Base-by-base conservation (phyloP, 805 yeast species). In the Sugiyamaella floridensis region DNA sequence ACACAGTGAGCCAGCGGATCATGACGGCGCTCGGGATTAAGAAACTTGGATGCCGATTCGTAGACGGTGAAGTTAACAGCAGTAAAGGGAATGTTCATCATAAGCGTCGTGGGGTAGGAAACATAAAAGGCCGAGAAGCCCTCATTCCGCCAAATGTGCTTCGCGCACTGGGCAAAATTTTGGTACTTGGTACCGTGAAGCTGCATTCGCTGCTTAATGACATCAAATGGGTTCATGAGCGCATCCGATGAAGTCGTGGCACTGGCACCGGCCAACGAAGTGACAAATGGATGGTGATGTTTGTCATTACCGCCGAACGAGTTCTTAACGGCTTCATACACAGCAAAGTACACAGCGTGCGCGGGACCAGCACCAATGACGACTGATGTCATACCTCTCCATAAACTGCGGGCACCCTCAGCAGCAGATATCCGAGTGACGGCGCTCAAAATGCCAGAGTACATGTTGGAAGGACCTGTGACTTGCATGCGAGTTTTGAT, bases 291-390 rank as follows among this genome's bases (percentile, higher is more conserved):
- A 64, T 87, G 92, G 63, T 82, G 81, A 28, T 80, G 56, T 45
- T 67, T 67, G 61, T 74, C 77, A 45, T 64, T 64, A 49, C 72
- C 71, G 40, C 74, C 75, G 48, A 85, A 69, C 11, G 75, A 65
- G 7, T 85, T 80, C 65, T 86, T 85, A 47, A 89, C 77, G 48
- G 82, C 76, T 70, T 92, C 99, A 69, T 89, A 93, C 3, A 93
- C 95, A n/a, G 90, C 83, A 67, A 89, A 92, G 70, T 93, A 92
- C 6, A 93, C 85, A 2, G 98, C 98, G 71, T 92, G 99, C 2
- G 98, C 97, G 2, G 99, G 99, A 6, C 99, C 99, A n/a, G 99
- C 97, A 40, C 99, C 99, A 56, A 92, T 66, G 2, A 89, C 83
- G 55, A 93, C 95, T 0, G 96, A 86, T 20, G 89, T 83, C 15